phyloP scores from a whole-genome alignment of 148 eudicot genomes.

The Rhododendron kiyosumense region DNA sequence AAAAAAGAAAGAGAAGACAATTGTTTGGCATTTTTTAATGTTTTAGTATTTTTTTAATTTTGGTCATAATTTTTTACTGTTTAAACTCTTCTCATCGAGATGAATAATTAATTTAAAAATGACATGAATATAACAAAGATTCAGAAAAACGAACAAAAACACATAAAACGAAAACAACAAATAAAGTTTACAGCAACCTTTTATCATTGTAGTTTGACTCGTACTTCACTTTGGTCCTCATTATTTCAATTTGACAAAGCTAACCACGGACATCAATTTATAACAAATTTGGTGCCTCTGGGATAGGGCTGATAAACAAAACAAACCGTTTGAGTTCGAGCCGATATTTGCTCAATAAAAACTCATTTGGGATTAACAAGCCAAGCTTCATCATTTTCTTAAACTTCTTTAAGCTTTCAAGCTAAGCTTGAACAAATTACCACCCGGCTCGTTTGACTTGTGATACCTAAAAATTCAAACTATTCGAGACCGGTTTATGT shows the following conservation, averaged over 20 bases:
- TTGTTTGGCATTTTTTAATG: too few relatives aligned
- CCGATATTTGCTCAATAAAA: neutral
- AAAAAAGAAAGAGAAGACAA: too few relatives aligned
- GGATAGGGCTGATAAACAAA: neutral
- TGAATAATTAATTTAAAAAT: too few relatives aligned
- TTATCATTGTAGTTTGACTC: neutral
- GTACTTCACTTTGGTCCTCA: neutral
- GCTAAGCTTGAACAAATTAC: too few relatives aligned
- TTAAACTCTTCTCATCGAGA: too few relatives aligned
- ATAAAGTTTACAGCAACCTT: neutral
- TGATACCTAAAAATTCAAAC: too few relatives aligned
- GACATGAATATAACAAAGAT: too few relatives aligned
- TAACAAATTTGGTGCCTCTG: neutral
- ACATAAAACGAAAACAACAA: too few relatives aligned
- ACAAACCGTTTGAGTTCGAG: neutral
- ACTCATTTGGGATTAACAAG: neutral
- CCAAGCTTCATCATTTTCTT: neutral
- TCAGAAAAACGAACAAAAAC: too few relatives aligned
- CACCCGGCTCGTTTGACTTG: neutral
- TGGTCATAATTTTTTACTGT: too few relatives aligned
- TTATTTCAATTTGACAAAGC: neutral
- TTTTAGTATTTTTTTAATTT: too few relatives aligned
- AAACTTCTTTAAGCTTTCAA: neutral
- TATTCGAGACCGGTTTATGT: neutral
- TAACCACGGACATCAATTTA: neutral